Evolutionary conservation across 495 filamentous ascomycete genomes (phyloP).

Genomic region (Immersiella caudata): DNA sequence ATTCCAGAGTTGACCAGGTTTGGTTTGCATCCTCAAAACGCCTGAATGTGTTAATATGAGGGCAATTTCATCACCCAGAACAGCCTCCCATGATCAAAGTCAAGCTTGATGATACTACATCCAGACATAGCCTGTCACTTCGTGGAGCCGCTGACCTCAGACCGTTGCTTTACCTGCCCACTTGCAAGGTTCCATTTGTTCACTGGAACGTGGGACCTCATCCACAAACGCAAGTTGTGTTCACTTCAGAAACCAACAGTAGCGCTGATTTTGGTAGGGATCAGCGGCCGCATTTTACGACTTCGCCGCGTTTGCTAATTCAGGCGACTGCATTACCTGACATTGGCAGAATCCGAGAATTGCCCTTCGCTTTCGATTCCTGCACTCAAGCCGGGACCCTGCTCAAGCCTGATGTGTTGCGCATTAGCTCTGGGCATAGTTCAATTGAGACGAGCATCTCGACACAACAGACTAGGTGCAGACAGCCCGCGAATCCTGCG

Average conservation of each 20-base stretch:
- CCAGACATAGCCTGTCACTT: too few relatives aligned
- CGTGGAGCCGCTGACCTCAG: background rate
- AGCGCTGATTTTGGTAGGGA: background rate
- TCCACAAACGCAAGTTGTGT: too few relatives aligned
- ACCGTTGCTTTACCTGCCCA: background rate
- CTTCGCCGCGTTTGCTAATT: background rate
- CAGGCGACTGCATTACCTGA: background rate
- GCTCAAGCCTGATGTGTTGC: constrained; percentile 4
- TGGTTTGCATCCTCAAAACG: background rate
- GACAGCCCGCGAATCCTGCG: background rate
- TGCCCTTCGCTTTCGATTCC: background rate
- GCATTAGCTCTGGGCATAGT: constrained; percentile 2
- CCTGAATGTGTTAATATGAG: background rate
- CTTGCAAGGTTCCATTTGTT: too few relatives aligned
- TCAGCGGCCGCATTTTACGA: background rate
- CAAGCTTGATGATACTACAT: background rate
- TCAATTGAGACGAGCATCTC: background rate
- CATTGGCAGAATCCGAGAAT: background rate
- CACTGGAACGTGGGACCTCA: too few relatives aligned
- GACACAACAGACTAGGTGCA: background rate
- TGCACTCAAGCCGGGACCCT: background rate
- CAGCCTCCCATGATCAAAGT: background rate
- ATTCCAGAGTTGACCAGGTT: background rate
- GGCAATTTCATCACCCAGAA: background rate
- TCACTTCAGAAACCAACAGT: background rate